A percentile compares a stretch with the other conserved stretches of the same genome.
Evolutionary conservation across 352 stramenopile species (phyloP).

Genomic region (Phytophthora cryptogea): DNA sequence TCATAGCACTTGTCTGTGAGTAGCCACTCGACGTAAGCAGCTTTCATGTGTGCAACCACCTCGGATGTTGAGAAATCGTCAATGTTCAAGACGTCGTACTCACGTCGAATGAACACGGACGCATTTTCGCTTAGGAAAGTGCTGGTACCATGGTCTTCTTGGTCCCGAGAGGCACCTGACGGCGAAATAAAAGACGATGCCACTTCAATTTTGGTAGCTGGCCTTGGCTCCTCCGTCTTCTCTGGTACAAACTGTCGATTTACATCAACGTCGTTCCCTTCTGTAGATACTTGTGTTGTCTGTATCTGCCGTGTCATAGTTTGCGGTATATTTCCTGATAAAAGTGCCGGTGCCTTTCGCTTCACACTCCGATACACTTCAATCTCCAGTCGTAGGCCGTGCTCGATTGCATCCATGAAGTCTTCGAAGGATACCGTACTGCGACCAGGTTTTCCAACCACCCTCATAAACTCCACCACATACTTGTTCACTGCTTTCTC

Average conservation of each 20-base stretch:
- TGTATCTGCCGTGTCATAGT: not conserved
- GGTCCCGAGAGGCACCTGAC: not conserved
- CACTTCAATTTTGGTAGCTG: not conserved
- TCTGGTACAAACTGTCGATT: not conserved
- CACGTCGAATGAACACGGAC: constrained; percentile 32
- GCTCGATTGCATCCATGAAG: constrained; percentile 72
- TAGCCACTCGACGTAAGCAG: constrained; percentile 36
- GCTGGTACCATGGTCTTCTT: constrained; percentile 9
- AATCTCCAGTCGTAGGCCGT: constrained; percentile 69
- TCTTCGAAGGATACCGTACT: constrained; percentile 77
- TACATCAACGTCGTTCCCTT: not conserved
- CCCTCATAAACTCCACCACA: constrained; percentile 75
- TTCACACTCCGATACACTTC: constrained; percentile 51
- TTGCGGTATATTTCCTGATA: not conserved
- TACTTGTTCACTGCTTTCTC: constrained; percentile 74
- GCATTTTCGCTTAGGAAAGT: constrained; percentile 14
- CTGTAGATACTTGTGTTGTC: not conserved
- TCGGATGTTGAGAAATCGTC: constrained; percentile 43
- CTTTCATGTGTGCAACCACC: constrained; percentile 37
- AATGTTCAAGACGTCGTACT: constrained; percentile 48
- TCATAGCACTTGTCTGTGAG: constrained; percentile 36
- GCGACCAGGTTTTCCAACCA: constrained; percentile 67
- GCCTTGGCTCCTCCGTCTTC: not conserved
- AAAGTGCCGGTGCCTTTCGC: constrained; percentile 1
- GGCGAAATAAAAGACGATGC: not conserved